Percentiles rank a stretch among this genome's conserved stretches.
Conservation (phyloP, 306 rosid genomes). For the Acacia confusa region DNA sequence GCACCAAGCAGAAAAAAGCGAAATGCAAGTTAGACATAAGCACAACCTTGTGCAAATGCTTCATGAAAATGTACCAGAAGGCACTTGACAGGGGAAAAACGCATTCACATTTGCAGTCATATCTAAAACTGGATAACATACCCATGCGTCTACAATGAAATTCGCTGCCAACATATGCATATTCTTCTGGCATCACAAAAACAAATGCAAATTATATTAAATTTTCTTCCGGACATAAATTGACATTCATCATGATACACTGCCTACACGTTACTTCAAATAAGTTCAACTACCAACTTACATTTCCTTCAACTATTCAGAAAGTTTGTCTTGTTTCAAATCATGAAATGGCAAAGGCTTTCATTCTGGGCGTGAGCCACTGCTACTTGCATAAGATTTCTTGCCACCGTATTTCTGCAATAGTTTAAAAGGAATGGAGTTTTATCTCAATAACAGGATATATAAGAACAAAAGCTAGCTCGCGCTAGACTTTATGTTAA, state of each 20-base stretch:
- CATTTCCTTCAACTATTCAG: constrained; percentile 27
- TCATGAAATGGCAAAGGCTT: constrained; percentile 21
- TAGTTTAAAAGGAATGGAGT: not conserved
- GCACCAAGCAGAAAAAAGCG: not conserved
- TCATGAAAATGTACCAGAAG: not conserved
- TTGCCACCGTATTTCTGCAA: constrained; percentile 53
- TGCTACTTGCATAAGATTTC: constrained; percentile 49
- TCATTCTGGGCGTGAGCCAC: constrained; percentile 48
- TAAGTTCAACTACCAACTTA: constrained; percentile 43
- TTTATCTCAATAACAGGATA: not conserved
- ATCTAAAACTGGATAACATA: constrained; percentile 36
- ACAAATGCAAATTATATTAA: constrained; percentile 14
- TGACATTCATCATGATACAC: constrained; percentile 43
- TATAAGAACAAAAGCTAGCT: not conserved
- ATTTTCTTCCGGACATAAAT: constrained; percentile 39
- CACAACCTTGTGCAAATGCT: not conserved
- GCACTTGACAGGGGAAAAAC: not conserved
- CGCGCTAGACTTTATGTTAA: not conserved
- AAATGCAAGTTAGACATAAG: not conserved
- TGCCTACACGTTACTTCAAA: constrained; percentile 37
- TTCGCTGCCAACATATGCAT: constrained; percentile 31
- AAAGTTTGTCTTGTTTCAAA: constrained; percentile 25
- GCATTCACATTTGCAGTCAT: constrained; percentile 15
- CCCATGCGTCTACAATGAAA: constrained; percentile 33
- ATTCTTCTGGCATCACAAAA: constrained; percentile 34